A percentile compares a stretch with the other conserved stretches of the same genome.
Evolutionary conservation across 345 rosid species (phyloP).

Genomic region (Gossypium mustelinum): DNA sequence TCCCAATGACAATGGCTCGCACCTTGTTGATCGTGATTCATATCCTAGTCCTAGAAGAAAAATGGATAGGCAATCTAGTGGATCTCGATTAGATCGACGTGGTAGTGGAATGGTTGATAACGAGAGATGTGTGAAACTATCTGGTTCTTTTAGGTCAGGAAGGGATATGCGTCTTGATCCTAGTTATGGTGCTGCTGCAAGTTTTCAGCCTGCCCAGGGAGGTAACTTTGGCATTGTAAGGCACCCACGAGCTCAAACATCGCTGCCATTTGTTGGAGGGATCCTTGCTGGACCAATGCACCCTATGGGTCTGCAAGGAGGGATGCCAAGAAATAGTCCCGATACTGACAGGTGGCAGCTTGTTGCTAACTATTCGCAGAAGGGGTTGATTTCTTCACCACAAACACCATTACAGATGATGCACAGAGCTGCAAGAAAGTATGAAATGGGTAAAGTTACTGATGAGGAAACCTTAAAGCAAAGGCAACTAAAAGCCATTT

Average conservation of each 20-base stretch:
- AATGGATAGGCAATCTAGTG: constrained; percentile 56
- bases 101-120: constrained; percentile 52
- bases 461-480: constrained; percentile 86
- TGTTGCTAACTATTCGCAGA: constrained; percentile 51
- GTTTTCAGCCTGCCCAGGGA: constrained; percentile 71
- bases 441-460: constrained; percentile 72
- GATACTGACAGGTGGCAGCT: constrained; percentile 93
- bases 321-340: constrained; percentile 52
- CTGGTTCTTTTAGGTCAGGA: constrained; percentile 48
- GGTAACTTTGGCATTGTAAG: constrained; percentile 69
- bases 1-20: constrained; percentile 33
- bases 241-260: constrained; percentile 59
- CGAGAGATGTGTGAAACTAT: constrained; percentile 60
- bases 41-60: constrained; percentile 57
- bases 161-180: constrained; percentile 48
- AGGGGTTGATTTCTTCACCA: constrained; percentile 84
- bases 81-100: constrained; percentile 68
- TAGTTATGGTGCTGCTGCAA: constrained; percentile 41
- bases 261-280: constrained; percentile 44
- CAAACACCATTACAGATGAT: constrained; percentile 72
- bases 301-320: constrained; percentile 55
- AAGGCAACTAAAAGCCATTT: constrained; percentile 77
- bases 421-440: constrained; percentile 92
- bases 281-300: constrained; percentile 78
- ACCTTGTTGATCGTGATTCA: constrained; percentile 47